These are phyloP conservation scores for Pseudogymnoascus destructans DNA, from an alignment of 2,329 filamentous ascomycete species.

Conservation along the genomic window DNA sequence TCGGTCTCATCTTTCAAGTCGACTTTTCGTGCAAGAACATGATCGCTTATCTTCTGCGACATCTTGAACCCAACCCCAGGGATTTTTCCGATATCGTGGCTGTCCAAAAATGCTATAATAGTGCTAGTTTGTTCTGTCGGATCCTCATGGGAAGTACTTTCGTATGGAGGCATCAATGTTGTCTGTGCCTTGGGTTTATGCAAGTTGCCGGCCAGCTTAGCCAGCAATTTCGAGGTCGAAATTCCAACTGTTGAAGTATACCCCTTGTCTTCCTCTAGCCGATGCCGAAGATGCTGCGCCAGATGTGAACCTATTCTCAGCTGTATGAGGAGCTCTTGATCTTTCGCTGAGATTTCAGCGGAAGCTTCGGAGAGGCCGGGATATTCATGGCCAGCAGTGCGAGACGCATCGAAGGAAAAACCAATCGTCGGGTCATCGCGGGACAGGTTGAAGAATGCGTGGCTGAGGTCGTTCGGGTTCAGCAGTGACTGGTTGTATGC, in stretches of 20 bases:
- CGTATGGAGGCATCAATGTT: slow-evolving; percentile 57
- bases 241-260: slow-evolving; percentile 84
- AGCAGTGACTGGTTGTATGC: slow-evolving; percentile 65
- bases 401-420: slow-evolving; percentile 63
- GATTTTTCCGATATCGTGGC: slow-evolving; percentile 62
- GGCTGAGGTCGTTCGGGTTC: slow-evolving; percentile 47
- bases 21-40: slow-evolving; percentile 34
- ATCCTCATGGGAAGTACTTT: slow-evolving; percentile 20
- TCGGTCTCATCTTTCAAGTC: slow-evolving; percentile 29
- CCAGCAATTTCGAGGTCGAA: slow-evolving; percentile 72
- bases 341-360: not conserved
- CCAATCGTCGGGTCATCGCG: slow-evolving; percentile 62
- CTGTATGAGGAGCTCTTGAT: slow-evolving; percentile 29
- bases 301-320: slow-evolving; percentile 71
- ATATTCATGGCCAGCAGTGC: slow-evolving; percentile 43
- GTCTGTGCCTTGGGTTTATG: slow-evolving; percentile 87
- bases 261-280: slow-evolving; percentile 61
- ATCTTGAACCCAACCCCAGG: slow-evolving; percentile 77
- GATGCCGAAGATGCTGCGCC: slow-evolving; percentile 57
- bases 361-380: not conserved
- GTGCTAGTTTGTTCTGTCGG: not conserved
- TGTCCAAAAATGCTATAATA: slow-evolving; percentile 50
- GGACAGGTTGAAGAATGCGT: slow-evolving; percentile 72
- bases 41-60: slow-evolving; percentile 51
- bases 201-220: slow-evolving; percentile 70